Base-by-base conservation (phyloP, 2,329 filamentous ascomycete genomes). In the Cladophialophora chaetospira region DNA sequence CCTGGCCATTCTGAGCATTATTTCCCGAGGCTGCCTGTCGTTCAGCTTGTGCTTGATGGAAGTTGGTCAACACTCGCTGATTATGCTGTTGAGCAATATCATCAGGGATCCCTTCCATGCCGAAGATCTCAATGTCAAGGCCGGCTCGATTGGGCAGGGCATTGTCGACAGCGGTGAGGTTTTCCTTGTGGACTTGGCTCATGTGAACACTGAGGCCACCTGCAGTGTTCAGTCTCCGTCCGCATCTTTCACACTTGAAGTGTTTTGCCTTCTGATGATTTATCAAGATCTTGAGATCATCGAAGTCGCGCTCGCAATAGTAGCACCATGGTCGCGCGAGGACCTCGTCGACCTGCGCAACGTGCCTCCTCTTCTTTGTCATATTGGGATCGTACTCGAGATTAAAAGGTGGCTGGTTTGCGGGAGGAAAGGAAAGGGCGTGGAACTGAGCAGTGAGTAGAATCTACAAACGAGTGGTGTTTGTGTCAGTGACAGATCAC, bases 231-330 rank as follows among this genome's bases (percentile, higher is more conserved):
- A 99, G 77, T 65, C 92, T 83, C 63, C 94, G 85, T 51, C 87
- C 87, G 72, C 94, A 99, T 77, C 88, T 80, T 67, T 96, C 90
- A 76, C 94, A 99, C 75, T 96, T 97, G 81, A 96, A 97, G 74
- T 99, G 94, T 76, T 97, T 97, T n/a, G 93, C 92, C 73, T 97
- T 97, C 71, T 97, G 94, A 73, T 99, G 94, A 56, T 89, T 92
- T 66, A 96, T 95, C 63, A 99, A 85, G 66, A 97, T 91, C 79
- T 96, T 97, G 44, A 96, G 75, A 73, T 99, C 94, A 73, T 97
- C 92, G 72, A 97, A 99, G 76, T 97, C 93, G 77, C 93, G 89
- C 76, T 99, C 94, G 87, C 94, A 99, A 79, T 99, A 99, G 77
- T 96, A 99, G 78, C 94, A 99, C 92, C 92, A 97, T 47, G 93